These are phyloP conservation scores for Terfezia claveryi DNA, from an alignment of 495 filamentous ascomycete genomes.

Conservation along the genomic window DNA sequence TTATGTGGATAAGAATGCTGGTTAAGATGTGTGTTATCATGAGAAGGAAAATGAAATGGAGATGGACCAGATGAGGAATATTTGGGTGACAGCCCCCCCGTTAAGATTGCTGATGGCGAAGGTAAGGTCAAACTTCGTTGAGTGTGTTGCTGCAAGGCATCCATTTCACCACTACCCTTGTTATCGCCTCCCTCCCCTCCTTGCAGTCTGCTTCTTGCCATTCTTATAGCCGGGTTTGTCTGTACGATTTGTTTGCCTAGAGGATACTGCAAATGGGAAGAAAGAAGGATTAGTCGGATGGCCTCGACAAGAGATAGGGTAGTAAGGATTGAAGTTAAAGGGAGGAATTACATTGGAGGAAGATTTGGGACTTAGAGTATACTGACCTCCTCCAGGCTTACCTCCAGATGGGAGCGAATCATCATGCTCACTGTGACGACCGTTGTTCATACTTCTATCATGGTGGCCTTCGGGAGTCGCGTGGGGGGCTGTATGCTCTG, in stretches of 20 bases:
- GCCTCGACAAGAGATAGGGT: neutral
- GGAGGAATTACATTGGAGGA: neutral
- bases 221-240: neutral
- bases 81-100: constrained; percentile 8
- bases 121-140: constrained; percentile 2
- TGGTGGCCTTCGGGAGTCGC: neutral
- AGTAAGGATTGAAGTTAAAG: neutral
- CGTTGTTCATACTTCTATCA: neutral
- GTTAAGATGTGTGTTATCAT: constrained; percentile 3
- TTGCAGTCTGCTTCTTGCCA: neutral
- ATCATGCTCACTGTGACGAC: neutral
- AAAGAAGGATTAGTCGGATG: neutral
- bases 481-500: neutral
- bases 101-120: constrained; percentile 12
- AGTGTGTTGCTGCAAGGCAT: neutral
- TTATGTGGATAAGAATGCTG: constrained; percentile 5
- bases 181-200: neutral
- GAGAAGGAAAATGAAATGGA: neutral
- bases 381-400: constrained; percentile 4
- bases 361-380: constrained; percentile 1
- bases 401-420: neutral
- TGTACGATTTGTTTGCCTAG: neutral
- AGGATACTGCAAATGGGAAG: neutral
- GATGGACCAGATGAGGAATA: neutral
- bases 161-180: neutral